phyloP scores from a whole-genome alignment of 2,329 filamentous ascomycete genomes.

The Lecanicillium sp. region DNA sequence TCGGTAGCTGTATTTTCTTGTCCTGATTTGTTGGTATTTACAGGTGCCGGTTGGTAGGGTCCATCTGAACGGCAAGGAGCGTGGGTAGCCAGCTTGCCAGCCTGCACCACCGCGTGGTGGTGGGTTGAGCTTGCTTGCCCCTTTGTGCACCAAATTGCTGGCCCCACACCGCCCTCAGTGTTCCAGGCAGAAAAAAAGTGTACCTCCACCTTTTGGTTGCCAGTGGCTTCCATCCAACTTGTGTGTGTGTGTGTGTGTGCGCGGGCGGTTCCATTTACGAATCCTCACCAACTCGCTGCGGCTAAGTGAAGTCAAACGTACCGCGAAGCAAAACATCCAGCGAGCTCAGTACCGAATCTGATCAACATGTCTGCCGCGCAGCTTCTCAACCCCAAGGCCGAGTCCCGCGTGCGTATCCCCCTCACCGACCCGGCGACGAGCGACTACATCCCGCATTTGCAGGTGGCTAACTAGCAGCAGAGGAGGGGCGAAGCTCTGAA shows the following conservation, averaged over 20 bases:
- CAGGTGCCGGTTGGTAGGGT: too few species aligned
- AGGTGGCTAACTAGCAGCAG: slow-evolving; percentile 39
- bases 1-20: too few species aligned
- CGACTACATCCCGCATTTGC: slow-evolving; percentile 22
- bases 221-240: slow-evolving; percentile 13
- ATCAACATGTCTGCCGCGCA: slow-evolving; percentile 86
- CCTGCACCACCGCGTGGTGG: not conserved
- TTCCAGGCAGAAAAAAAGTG: slow-evolving; percentile 18
- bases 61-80: too few species aligned
- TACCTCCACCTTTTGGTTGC: slow-evolving; percentile 17
- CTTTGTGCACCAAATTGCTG: slow-evolving; percentile 6
- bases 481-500: slow-evolving; percentile 92
- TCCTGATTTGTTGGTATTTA: too few species aligned
- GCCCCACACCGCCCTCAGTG: slow-evolving; percentile 16
- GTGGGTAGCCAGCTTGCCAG: not conserved
- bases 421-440: slow-evolving; percentile 14
- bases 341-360: slow-evolving; percentile 7
- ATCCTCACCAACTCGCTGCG: slow-evolving; percentile 10
- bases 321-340: too few species aligned
- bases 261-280: slow-evolving; percentile 3
- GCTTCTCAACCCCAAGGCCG: slow-evolving; percentile 97
- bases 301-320: slow-evolving; percentile 8
- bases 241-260: slow-evolving; percentile 13
- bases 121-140: slow-evolving; percentile 3
- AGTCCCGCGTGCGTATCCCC: slow-evolving; percentile 71